phyloP scores from a whole-genome alignment of 1,284 basidiomycete species.

The Malassezia dermatis region DNA sequence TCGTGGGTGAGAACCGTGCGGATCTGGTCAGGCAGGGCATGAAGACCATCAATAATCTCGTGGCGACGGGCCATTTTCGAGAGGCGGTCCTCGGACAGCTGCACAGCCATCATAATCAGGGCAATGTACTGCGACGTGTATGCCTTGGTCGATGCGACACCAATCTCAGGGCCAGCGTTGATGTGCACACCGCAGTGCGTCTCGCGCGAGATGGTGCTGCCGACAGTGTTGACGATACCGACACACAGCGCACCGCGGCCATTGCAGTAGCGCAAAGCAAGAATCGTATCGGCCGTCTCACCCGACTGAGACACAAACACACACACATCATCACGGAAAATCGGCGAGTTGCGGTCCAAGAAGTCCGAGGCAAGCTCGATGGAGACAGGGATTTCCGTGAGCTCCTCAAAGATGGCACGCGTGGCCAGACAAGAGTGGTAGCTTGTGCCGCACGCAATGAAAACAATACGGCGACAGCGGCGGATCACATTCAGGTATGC shows the following conservation, averaged over 20 bases:
- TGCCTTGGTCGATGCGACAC: conserved; percentile 99
- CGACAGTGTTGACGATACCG: conserved; percentile 97
- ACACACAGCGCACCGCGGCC: conserved; percentile 87
- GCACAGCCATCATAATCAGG: conserved; percentile 92
- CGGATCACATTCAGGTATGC: conserved; percentile 92
- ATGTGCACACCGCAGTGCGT: conserved; percentile 99
- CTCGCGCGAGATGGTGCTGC: conserved; percentile 93
- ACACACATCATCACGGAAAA: conserved; percentile 97
- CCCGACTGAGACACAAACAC: conserved; percentile 96
- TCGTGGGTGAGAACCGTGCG: conserved; percentile 76
- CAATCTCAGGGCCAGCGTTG: conserved; percentile 97
- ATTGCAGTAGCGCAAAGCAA: conserved; percentile 89
- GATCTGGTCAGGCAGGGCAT: conserved; percentile 80
- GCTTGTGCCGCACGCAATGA: conserved; percentile 92
- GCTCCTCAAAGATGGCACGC: conserved; percentile 95
- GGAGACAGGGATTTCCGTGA: conserved; percentile 96
- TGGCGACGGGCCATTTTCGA: conserved; percentile 79
- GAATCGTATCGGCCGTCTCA: conserved; percentile 95
- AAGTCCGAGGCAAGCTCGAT: conserved; percentile 98
- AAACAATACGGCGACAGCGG: conserved; percentile 84
- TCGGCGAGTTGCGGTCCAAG: conserved; percentile 94
- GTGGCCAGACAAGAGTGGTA: conserved; percentile 97
- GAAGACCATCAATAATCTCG: conserved; percentile 87
- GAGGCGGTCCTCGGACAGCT: conserved; percentile 91
- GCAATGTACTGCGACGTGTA: conserved; percentile 99